These are phyloP conservation scores for Cryptococcus sp. DNA, from an alignment of 1,284 basidiomycete species.

Conservation along the genomic window DNA sequence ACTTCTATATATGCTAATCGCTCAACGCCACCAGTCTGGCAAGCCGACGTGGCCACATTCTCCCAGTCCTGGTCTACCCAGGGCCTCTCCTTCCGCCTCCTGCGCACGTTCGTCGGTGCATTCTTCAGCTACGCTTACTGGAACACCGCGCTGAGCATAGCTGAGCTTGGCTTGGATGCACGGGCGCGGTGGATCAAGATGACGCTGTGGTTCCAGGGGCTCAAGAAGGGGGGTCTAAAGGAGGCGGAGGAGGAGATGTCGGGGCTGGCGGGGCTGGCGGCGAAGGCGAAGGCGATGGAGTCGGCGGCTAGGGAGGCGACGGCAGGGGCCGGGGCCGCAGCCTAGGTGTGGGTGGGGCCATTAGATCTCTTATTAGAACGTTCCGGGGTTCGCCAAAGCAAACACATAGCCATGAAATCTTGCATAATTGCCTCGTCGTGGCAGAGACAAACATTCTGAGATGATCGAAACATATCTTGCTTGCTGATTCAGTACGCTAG, in stretches of 20 bases:
- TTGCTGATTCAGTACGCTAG: no score
- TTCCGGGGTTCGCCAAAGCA: background rate
- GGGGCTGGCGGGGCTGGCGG: conserved; percentile 23
- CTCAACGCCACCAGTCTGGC: conserved; percentile 67
- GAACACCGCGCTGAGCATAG: conserved; percentile 31
- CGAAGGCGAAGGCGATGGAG: background rate
- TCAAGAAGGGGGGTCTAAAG: conserved; percentile 34
- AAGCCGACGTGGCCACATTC: conserved; percentile 58
- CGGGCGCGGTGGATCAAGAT: conserved; percentile 61
- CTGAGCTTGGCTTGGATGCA: conserved; percentile 59
- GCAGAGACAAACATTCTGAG: no score
- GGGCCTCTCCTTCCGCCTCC: conserved; percentile 26
- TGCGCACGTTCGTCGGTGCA: conserved; percentile 15
- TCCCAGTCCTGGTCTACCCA: conserved; percentile 4
- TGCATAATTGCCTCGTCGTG: no score
- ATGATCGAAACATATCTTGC: no score
- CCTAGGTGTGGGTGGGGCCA: background rate
- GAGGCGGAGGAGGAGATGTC: conserved; percentile 39
- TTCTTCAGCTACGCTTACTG: conserved; percentile 33
- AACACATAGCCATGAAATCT: background rate
- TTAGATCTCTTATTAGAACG: background rate
- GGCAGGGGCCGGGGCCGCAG: background rate
- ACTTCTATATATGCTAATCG: background rate
- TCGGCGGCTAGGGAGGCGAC: background rate
- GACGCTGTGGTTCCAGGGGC: conserved; percentile 59